These are phyloP conservation scores for Fusarium nematophilum DNA, from an alignment of 2,329 filamentous ascomycete species.

Conservation along the genomic window DNA sequence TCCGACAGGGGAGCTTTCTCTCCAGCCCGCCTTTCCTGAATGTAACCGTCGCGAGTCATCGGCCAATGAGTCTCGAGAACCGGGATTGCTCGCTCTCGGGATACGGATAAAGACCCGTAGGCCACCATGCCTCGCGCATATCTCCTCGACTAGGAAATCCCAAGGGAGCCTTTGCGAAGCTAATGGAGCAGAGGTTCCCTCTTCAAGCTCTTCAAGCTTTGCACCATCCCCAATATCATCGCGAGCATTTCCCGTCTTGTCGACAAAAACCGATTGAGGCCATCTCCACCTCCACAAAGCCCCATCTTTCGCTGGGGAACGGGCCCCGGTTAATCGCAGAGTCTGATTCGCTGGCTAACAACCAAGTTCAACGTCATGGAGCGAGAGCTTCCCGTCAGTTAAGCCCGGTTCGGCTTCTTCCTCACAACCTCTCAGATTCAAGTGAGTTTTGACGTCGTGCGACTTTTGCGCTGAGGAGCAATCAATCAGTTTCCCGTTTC, in stretches of 20 bases:
- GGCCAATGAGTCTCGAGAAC: too few species aligned
- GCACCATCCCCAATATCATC: slow-evolving; percentile 25
- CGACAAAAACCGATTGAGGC: slow-evolving; percentile 23
- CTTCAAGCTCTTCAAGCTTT: slow-evolving; percentile 6
- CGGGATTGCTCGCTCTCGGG: too few species aligned
- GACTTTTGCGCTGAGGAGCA: slow-evolving; percentile 3
- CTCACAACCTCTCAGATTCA: not conserved
- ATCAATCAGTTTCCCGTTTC: not conserved
- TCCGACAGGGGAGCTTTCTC: too few species aligned
- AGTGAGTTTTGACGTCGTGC: slow-evolving; percentile 11
- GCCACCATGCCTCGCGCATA: not conserved
- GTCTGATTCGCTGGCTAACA: slow-evolving; percentile 17
- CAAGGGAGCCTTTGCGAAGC: not conserved
- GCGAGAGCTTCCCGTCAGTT: slow-evolving; percentile 15
- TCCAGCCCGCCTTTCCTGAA: not conserved
- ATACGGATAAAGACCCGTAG: too few species aligned
- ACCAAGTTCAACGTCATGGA: slow-evolving; percentile 32
- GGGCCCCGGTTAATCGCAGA: slow-evolving; percentile 24
- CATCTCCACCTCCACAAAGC: slow-evolving; percentile 27
- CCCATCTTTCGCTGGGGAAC: not conserved
- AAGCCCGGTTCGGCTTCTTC: slow-evolving; percentile 25
- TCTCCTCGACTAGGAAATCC: not conserved
- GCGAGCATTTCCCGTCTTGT: slow-evolving; percentile 24
- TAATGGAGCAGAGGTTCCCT: not conserved
- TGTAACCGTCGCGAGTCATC: slow-evolving; percentile 18